Evolutionary conservation across 1,284 basidiomycete genomes (phyloP).

Genomic region (Spongiforma sp.): DNA sequence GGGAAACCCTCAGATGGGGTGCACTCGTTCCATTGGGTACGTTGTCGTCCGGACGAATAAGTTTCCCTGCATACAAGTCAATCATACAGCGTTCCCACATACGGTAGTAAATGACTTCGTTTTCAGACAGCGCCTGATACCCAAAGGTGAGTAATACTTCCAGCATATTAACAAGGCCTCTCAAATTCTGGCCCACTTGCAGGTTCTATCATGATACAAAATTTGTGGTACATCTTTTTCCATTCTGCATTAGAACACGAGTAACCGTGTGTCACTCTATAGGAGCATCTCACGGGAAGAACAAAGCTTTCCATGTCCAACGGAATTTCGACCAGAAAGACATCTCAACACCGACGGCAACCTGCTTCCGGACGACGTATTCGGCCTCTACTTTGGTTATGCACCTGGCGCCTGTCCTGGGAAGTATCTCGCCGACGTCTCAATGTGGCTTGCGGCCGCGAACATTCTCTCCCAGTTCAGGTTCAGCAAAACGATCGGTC

Average conservation of each 20-base stretch:
- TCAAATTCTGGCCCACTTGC: not conserved
- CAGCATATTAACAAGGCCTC: not conserved
- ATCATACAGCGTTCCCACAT: conserved; percentile 26
- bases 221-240: conserved; percentile 23
- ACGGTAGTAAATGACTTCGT: conserved; percentile 27
- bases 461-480: conserved; percentile 25
- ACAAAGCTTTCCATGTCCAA: conserved; percentile 26
- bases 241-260: not conserved
- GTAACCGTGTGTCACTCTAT: not conserved
- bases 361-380: conserved; percentile 17
- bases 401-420: conserved; percentile 33
- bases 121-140: conserved; percentile 31
- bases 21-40: conserved; percentile 31
- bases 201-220: conserved; percentile 29
- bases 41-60: not conserved
- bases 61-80: not conserved
- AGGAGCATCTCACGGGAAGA: conserved; percentile 32
- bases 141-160: conserved; percentile 25
- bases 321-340: conserved; percentile 29
- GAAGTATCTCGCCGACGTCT: conserved; percentile 20
- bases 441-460: conserved; percentile 24
- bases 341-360: conserved; percentile 24
- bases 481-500: conserved; percentile 26
- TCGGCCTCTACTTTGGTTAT: conserved; percentile 25
- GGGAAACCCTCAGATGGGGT: conserved; percentile 32